Conservation (phyloP, 169 alveolate species). For the Eimeria sp. region DNA sequence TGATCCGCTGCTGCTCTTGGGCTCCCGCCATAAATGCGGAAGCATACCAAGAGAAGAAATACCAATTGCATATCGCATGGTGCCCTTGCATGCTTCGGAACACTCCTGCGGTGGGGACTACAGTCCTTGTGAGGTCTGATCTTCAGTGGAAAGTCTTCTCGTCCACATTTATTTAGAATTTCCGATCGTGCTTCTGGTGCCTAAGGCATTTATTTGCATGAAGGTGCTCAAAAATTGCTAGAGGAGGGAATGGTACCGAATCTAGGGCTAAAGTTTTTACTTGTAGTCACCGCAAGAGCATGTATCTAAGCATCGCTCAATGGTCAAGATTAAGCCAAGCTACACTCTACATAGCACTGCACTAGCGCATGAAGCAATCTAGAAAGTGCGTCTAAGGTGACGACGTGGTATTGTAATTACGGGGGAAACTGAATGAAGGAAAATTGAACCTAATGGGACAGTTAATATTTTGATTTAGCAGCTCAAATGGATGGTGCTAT, state of each 20-base stretch:
- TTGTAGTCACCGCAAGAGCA: too few species aligned
- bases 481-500: conserved; percentile 96
- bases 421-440: too few species aligned
- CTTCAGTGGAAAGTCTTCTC: not conserved
- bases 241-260: too few species aligned
- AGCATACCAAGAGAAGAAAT: not conserved
- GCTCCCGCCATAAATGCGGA: not conserved
- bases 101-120: not conserved
- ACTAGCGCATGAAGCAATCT: too few species aligned
- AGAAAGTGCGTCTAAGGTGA: too few species aligned
- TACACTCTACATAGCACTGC: too few species aligned
- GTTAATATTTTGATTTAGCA: too few species aligned
- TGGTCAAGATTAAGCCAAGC: too few species aligned
- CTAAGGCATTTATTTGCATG: not conserved
- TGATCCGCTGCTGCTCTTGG: not conserved
- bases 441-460: too few species aligned
- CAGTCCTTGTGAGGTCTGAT: not conserved
- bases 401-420: too few species aligned
- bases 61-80: not conserved
- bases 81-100: not conserved
- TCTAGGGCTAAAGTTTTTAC: too few species aligned
- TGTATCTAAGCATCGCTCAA: too few species aligned
- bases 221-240: not conserved
- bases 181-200: not conserved
- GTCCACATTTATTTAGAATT: not conserved